Base-by-base conservation (phyloP, 108 stramenopile species). In the Fragilaria radians region DNA sequence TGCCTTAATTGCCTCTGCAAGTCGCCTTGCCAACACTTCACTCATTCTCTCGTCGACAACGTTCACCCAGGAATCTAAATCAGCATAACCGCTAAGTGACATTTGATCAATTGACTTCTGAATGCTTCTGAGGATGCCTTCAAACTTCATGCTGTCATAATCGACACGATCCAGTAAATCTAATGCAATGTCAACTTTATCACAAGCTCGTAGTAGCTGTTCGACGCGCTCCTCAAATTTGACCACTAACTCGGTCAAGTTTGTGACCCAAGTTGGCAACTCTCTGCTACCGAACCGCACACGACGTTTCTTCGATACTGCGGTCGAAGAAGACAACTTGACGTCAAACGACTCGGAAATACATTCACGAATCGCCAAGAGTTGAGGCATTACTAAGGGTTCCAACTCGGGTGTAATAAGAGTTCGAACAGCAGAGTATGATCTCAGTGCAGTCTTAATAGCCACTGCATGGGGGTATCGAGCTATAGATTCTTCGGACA, bases 91-190 rank as follows among this genome's bases (percentile, higher is more conserved):
- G 61, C 86, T 78, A 46, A 93, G 59, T 30, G 80, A 85, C 72
- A 97, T 83, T 57, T 92, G 88, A 57, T 96, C 95, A 27, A 96
- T 85, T 34, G 85, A 66, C 67, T 95, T 91, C 61, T 99, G 96
- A 34, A 99, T 81, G 36, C 63, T 64, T 28, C 72, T 67, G 32
- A 96, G 67, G 14, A 91, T 79, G 24, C 48, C 47, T 1, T 59
- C 31, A 64, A 94, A 84, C 64, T 70, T 76, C 28, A 60, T 42
- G 11, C 69, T 42, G 24, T 86, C 79, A 52, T 89, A 93, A 3
- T 73, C 79, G n/a, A 86, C 74, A 21, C 42, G 70, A 26, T 65
- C 67, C 48, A 93, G 54, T 7, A 62, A 49, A 5, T 59, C 62
- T 24, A 93, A 60, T 17, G 74, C 70, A 51, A 63, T 58, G 18